These are phyloP conservation scores for Cyclotella cryptica DNA, from an alignment of 108 stramenopile species.

Conservation along the genomic window DNA sequence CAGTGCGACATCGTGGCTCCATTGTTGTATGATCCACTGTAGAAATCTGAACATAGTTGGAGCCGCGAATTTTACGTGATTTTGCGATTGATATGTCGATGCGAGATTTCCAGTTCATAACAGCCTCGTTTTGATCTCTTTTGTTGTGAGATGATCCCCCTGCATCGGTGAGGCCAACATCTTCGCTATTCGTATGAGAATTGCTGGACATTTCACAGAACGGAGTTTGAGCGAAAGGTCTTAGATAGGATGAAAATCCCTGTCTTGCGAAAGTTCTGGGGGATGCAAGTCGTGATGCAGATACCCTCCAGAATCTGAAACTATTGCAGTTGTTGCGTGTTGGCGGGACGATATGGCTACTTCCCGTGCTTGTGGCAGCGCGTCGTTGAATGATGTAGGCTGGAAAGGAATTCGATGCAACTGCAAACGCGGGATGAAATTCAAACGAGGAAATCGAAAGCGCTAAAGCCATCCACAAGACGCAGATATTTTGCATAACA, in stretches of 20 bases:
- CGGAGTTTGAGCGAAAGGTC: neutral
- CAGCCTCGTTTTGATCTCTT: neutral
- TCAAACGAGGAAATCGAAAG: neutral
- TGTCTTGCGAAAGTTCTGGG: neutral
- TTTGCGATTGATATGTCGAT: conserved; percentile 77
- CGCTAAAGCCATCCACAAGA: neutral
- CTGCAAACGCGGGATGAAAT: neutral
- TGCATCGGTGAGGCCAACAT: neutral
- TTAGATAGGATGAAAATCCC: neutral
- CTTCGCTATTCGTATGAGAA: neutral
- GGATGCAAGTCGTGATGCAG: neutral
- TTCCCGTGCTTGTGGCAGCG: no score
- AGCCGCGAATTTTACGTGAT: conserved; percentile 86
- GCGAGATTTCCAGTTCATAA: conserved; percentile 59
- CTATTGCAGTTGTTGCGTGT: no score
- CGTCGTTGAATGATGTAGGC: no score
- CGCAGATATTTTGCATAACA: no score
- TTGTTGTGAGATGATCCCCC: neutral
- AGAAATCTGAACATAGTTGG: conserved; percentile 90
- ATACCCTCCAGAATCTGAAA: neutral
- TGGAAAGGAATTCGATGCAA: no score
- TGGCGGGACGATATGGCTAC: no score
- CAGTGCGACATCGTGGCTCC: conserved; percentile 86
- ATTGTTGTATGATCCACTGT: conserved; percentile 62
- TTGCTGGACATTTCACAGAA: neutral